Base-by-base conservation (phyloP, 768 basidiomycete species). In the Suillus bovinus region DNA sequence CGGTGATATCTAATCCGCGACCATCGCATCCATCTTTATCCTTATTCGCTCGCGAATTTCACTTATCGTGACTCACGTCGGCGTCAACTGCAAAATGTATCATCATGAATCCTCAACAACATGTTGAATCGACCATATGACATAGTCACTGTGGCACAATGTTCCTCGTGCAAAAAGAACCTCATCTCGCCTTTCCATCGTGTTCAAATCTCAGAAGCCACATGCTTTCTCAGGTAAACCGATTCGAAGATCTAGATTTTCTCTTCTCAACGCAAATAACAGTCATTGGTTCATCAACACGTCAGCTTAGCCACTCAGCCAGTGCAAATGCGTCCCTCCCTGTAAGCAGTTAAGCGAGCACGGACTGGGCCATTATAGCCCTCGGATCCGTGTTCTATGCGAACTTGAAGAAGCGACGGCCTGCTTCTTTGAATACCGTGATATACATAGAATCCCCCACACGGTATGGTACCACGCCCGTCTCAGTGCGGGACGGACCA, bases 121-220 rank as follows among this genome's bases (percentile, higher is more conserved):
- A n/a, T n/a, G n/a, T n/a, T n/a, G n/a, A n/a, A 39, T 56, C 22
- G 9, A 56, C 13, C 34, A 38, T 55, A 55, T 17, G 36, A 24
- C 6, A 11, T 22, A 16, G 2, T 24, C n/a, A 27, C 49, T 29
- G 49, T 29, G 27, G 16, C 24, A 49, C 47, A 27, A 5, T 10
- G 27, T 38, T 27, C 16, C 16, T 55, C 36, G 17, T 17, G 54
- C 54, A 27, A 55, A 31, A 55, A 24, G 55, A 56, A 27, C 38
- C 17, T 39, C 55, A 38, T 24, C 54, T 56, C 36, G 24, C 22
- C 34, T 38, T 38, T 39, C 17, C 34, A 20, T 56, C 36, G 10
- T 55, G 54, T 55, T 17, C 17, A 29, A 38, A 39, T 56, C 55
- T 56, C 55, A 39, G 55, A 24, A 56, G 38, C 38, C 29, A 36